Conservation (phyloP, 2,329 filamentous ascomycete species). For the Ophiostoma montium region DNA sequence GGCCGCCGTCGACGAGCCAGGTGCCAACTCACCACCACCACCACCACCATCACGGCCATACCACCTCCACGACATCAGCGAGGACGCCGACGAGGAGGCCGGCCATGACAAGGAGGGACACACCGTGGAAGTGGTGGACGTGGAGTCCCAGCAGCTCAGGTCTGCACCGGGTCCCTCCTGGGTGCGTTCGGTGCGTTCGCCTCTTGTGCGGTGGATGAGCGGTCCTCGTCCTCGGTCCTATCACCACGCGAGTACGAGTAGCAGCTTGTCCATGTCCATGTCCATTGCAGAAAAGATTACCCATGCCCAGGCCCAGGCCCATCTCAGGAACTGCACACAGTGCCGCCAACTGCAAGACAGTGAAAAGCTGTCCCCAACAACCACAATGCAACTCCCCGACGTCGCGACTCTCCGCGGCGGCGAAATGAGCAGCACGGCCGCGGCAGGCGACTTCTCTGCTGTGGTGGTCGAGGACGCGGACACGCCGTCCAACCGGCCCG, state of each 20-base stretch:
- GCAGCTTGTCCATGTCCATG: no score
- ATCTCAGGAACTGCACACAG: constrained; percentile 30
- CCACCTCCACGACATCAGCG: not conserved
- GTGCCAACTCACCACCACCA: not conserved
- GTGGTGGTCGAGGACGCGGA: constrained; percentile 23
- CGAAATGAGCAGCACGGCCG: not conserved
- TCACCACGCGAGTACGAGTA: not conserved
- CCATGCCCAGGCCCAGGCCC: constrained; percentile 23
- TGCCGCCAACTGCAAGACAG: constrained; percentile 21
- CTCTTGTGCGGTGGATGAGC: constrained; percentile 13
- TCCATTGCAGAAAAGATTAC: constrained; percentile 3
- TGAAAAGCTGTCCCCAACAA: not conserved
- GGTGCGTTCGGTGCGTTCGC: constrained; percentile 7
- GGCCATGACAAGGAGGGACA: constrained; percentile 7
- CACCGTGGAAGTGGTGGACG: not conserved
- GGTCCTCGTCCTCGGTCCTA: not conserved
- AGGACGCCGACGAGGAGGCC: constrained; percentile 1
- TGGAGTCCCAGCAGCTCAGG: not conserved
- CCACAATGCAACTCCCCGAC: constrained; percentile 6
- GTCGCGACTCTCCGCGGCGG: no score
- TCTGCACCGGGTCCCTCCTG: constrained; percentile 1
- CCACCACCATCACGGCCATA: not conserved
- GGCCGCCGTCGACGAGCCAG: not conserved
- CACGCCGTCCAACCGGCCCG: constrained; percentile 16
- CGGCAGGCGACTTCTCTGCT: constrained; percentile 17